Evolutionary conservation across 345 rosid genomes (phyloP), one percentile per base, ranked within the genome.

Genomic region (Ceriops decandra): DNA sequence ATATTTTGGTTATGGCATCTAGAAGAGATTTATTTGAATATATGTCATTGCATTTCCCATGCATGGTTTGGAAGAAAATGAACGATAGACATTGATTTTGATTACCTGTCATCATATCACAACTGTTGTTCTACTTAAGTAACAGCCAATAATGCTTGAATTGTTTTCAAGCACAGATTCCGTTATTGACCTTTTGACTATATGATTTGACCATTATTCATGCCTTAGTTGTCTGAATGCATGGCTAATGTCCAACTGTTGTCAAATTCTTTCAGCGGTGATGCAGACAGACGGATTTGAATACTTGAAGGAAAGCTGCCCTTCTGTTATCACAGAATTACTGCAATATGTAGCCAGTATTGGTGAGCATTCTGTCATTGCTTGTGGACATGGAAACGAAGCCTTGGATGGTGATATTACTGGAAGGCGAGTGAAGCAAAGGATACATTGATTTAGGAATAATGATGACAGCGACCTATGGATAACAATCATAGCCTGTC

Each of bases 391-490:
- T 61, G 74, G 78, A 42, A 85, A 81, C 10, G 84, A 83, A 42
- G 51, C 71, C 31, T 70, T 70, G 11, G 96, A 90, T 74, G 87
- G 89, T 24, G 93, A 87, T 61, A 53, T 65, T 31, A 82, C 82
- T 47, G 91, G 91, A 31, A 76, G 96, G 64, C 80, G 96, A 61
- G 92, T 90, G 73, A 90, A 90, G 82, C 96, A 80, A 69, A 84
- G 92, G 79, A 63, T 86, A 42, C 86, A 79, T 31, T 89, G 80
- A 87, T 72, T 28, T 72, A 46, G 76, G 57, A 72, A 62, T 47
- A 57, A 20, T 56, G 66, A 33, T 60, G 30, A 15, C 56, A 53
- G 36, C 24, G 30, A 32, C 26, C 36, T 54, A 27, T 31, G 56
- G 30, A 49, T 20, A 52, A 53, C 22, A 60, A 57, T 3, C 9